These are phyloP conservation scores for Phalaenopsis aphrodite DNA, from an alignment of 106 monocot genomes.

Conservation along the genomic window DNA sequence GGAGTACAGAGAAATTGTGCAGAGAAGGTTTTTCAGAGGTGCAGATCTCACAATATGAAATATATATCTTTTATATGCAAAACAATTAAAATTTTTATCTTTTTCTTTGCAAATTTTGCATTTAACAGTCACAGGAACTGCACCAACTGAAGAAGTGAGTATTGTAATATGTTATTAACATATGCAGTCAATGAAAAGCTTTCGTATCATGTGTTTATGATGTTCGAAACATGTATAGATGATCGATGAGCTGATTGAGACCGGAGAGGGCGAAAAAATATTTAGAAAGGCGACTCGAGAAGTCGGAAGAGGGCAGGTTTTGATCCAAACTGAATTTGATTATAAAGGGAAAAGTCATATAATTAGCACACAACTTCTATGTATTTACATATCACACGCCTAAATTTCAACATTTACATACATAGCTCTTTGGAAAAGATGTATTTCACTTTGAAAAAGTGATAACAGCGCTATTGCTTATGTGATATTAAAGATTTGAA, in stretches of 20 bases:
- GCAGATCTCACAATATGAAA: not conserved
- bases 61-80: not conserved
- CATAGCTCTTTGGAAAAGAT: too few species aligned
- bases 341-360: not conserved
- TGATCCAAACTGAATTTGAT: not conserved
- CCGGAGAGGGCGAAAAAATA: slow-evolving; percentile 50
- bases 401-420: too few species aligned
- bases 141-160: slow-evolving; percentile 46
- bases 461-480: too few species aligned
- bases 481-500: too few species aligned
- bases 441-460: too few species aligned
- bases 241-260: slow-evolving; percentile 55
- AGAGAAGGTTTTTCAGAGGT: slow-evolving; percentile 10
- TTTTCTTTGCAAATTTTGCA: not conserved
- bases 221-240: slow-evolving; percentile 15
- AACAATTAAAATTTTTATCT: not conserved
- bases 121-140: slow-evolving; percentile 46
- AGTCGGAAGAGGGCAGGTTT: slow-evolving; percentile 47
- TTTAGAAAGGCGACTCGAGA: slow-evolving; percentile 56
- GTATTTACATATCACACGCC: too few species aligned
- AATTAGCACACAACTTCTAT: too few species aligned
- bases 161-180: not conserved
- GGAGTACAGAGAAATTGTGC: slow-evolving; percentile 6
- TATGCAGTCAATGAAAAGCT: not conserved
- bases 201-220: not conserved